Conservation (phyloP, 352 stramenopile species). For the Phytophthora capsici region DNA sequence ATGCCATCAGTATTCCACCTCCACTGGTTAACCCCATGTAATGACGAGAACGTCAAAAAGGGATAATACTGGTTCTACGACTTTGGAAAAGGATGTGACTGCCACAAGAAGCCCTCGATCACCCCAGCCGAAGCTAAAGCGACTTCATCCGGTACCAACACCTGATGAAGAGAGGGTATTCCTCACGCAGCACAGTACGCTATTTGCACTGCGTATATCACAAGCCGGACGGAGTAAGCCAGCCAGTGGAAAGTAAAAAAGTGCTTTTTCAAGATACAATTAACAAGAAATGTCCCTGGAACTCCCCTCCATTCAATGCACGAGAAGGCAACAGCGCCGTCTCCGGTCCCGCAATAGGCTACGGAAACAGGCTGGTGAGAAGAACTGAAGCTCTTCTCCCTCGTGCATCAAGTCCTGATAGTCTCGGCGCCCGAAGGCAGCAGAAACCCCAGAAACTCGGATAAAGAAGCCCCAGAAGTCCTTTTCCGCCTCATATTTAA, state of each 20-base stretch:
- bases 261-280: conserved; percentile 26
- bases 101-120: conserved; percentile 35
- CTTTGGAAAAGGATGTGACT: conserved; percentile 45
- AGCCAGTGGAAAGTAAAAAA: conserved; percentile 80
- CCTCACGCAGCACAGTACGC: conserved; percentile 48
- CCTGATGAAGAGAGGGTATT: conserved; percentile 27
- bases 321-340: conserved; percentile 49
- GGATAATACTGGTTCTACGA: no score
- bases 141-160: conserved; percentile 23
- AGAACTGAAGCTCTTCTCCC: conserved; percentile 33
- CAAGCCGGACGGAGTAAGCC: conserved; percentile 47
- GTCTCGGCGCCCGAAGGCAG: conserved; percentile 10
- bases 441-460: conserved; percentile 28
- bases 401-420: conserved; percentile 33
- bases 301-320: conserved; percentile 44
- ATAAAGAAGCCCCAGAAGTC: conserved; percentile 42
- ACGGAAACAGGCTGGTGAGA: conserved; percentile 45
- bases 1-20: background rate
- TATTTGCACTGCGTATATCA: conserved; percentile 90
- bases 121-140: conserved; percentile 13
- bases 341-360: conserved; percentile 54
- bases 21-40: background rate
- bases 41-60: background rate
- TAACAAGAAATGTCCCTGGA: conserved; percentile 38
- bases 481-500: conserved; percentile 83